Base-by-base conservation (phyloP, 768 basidiomycete genomes). In the Mycena galericulata region DNA sequence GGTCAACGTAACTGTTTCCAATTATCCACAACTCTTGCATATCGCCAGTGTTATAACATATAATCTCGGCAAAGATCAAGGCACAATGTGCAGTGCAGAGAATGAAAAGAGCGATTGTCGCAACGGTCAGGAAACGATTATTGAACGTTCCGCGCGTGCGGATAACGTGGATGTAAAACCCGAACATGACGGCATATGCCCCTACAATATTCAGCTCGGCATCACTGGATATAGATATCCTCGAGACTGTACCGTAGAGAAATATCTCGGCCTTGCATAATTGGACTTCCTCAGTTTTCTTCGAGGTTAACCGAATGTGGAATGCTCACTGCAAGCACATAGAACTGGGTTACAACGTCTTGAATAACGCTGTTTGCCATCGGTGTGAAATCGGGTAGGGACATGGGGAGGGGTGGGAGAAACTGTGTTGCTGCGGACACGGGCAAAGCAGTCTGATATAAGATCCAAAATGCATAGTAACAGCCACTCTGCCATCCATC, bases 71-170 rank as follows among this genome's bases (percentile, higher is more conserved):
- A 24, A 65, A 32, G 18, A 57, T 17, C 34, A 65, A 47, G 18
- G 63, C 46, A 14, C 47, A 24, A 56, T 65, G 63, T 26, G 18
- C 36, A 14, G 63, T 65, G 55, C 54, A 57, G 26, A 65, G 36
- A 20, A 56, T 8, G 36, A 65, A 65, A 36, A 65, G 63, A 0
- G 47, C 27, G 2, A 57, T 57, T 30, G 63, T 65, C 5, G 46
- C 46, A 22, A 50, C 15, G 17, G 54, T 0, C 27, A 65, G n/a
- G 36, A 57, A 65, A 11, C 7, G 34, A 30, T 1, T 46, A 32
- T 38, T 40, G 8, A 34, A 15, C 12, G 57, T 57, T 11, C 32
- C 24, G n/a, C 55, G 54, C 2, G 24, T 56, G 54, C 7, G 46
- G 20, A 65, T 54, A 24, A 65, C 15, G 26, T 56, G 63, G 6